Percentiles rank a stretch among this genome's conserved stretches.
Conservation (phyloP, 2,329 filamentous ascomycete species). For the Hypoxylon sp. region DNA sequence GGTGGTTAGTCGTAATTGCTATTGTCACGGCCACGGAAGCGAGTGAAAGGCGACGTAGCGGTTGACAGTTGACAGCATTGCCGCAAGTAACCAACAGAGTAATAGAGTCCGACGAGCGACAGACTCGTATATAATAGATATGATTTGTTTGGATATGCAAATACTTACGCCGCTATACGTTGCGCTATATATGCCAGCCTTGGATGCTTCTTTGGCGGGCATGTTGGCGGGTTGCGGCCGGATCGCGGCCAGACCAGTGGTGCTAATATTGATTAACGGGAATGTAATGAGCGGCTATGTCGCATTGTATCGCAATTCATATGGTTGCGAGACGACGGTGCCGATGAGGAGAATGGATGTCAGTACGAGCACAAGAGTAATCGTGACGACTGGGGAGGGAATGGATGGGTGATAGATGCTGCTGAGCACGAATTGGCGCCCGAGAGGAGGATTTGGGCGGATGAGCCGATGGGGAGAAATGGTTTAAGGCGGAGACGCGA, state of each 20-base stretch:
- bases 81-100: constrained; percentile 1
- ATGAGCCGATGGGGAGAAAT: neutral
- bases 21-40: neutral
- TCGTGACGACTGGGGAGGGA: neutral
- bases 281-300: neutral
- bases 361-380: neutral
- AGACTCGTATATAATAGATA: neutral
- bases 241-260: constrained; percentile 7
- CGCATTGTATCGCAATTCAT: neutral
- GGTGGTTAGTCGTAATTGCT: neutral
- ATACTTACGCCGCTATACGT: constrained; percentile 72
- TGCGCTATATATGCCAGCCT: constrained; percentile 69
- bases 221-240: constrained; percentile 47
- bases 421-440: neutral
- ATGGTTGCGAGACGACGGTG: neutral
- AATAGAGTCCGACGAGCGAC: neutral
- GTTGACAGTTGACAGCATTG: neutral
- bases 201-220: constrained; percentile 53
- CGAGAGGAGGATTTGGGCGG: neutral
- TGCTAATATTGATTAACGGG: neutral
- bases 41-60: neutral
- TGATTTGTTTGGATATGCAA: neutral
- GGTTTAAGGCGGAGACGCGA: constrained; percentile 27
- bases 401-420: neutral
- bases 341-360: neutral